phyloP scores from a whole-genome alignment of 768 basidiomycete species.

The Serendipita indica region DNA sequence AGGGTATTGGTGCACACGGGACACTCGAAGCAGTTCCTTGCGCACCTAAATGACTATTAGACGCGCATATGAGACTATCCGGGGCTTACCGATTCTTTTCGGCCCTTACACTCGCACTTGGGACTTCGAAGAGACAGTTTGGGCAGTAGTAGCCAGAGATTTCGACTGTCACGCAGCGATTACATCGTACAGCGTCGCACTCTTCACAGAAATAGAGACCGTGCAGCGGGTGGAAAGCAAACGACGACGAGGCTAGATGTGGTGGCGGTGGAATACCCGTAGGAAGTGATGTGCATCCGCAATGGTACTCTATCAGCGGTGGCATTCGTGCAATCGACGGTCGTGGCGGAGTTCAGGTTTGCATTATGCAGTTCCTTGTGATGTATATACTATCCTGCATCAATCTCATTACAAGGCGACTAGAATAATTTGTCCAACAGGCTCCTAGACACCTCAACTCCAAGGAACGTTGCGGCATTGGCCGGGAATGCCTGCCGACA shows the following conservation, averaged over 20 bases:
- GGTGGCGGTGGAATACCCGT: constrained; percentile 55
- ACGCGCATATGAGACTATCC: background rate
- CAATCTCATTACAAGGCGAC: no score
- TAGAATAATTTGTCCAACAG: constrained; percentile 55
- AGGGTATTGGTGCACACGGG: constrained; percentile 85
- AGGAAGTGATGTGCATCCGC: constrained; percentile 20
- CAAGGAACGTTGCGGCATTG: constrained; percentile 89
- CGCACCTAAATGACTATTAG: constrained; percentile 58
- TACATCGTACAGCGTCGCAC: constrained; percentile 90
- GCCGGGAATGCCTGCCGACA: constrained; percentile 78
- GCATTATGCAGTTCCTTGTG: no score
- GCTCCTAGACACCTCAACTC: constrained; percentile 83
- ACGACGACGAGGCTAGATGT: constrained; percentile 58
- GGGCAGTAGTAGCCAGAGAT: constrained; percentile 97
- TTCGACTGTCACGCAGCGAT: constrained; percentile 82
- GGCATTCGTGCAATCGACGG: no score
- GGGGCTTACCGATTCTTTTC: constrained; percentile 78
- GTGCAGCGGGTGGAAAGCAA: constrained; percentile 70
- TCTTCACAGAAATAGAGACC: constrained; percentile 95
- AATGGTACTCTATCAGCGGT: constrained; percentile 23
- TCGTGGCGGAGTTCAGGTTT: no score
- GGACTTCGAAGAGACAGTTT: constrained; percentile 96
- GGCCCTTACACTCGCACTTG: constrained; percentile 91
- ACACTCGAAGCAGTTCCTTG: constrained; percentile 94
- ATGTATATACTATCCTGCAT: background rate